phyloP scores from a whole-genome alignment of 148 eudicot genomes.

The Rhododendron williamsianum region DNA sequence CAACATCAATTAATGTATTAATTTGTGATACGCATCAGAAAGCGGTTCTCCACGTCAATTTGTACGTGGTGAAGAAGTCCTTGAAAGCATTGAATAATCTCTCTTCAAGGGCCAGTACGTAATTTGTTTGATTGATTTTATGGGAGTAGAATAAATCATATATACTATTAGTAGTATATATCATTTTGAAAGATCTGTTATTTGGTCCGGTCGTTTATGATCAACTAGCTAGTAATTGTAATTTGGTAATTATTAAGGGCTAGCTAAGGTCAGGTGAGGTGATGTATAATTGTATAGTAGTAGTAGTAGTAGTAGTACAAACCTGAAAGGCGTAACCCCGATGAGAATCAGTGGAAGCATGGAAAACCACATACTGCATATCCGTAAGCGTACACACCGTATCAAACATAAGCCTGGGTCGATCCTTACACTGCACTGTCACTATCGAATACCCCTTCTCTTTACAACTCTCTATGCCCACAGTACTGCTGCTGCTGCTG shows the following conservation, averaged over 20 bases:
- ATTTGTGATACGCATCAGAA: not conserved
- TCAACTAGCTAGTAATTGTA: too few species aligned
- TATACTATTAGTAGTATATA: too few species aligned
- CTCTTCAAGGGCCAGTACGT: not conserved
- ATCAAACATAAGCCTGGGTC: constrained; percentile 79
- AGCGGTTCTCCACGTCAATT: not conserved
- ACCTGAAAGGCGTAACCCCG: not conserved
- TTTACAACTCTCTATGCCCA: constrained; percentile 59
- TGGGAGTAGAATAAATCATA: too few species aligned
- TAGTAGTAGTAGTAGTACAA: not conserved
- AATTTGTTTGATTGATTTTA: too few species aligned
- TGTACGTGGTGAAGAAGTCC: not conserved
- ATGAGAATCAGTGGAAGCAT: constrained; percentile 31
- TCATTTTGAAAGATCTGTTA: too few species aligned
- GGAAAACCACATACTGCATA: constrained; percentile 82
- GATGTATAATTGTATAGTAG: too few species aligned
- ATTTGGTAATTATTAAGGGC: too few species aligned
- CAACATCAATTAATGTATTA: too few species aligned
- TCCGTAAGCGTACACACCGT: constrained; percentile 85
- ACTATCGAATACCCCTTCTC: constrained; percentile 76
- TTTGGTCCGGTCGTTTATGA: too few species aligned
- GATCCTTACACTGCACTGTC: constrained; percentile 72
- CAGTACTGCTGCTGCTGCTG: constrained; percentile 7
- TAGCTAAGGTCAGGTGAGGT: not conserved
- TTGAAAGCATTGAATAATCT: not conserved